Evolutionary conservation across 129 eudicot species (phyloP).

Genomic region (Flaveria sonorensis): DNA sequence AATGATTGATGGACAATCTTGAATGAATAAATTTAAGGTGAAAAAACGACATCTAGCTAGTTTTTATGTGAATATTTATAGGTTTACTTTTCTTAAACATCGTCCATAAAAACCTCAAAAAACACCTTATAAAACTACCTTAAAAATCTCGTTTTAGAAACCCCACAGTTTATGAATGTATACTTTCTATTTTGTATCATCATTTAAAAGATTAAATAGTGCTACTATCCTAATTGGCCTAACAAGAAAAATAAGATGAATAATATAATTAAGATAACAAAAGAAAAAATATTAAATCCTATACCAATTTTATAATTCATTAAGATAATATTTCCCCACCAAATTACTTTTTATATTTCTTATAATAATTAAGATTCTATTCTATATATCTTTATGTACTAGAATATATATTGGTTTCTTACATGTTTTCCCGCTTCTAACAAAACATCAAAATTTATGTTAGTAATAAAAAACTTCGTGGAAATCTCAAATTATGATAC

Average conservation of each 20-base stretch:
- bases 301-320: background rate
- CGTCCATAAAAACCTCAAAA: slow-evolving; percentile 25
- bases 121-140: slow-evolving; percentile 27
- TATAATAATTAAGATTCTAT: background rate
- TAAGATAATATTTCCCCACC: background rate
- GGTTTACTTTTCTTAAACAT: slow-evolving; percentile 17
- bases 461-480: background rate
- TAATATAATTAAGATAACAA: too few species aligned
- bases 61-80: background rate
- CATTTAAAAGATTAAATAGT: background rate
- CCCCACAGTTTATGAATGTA: slow-evolving; percentile 37
- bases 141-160: slow-evolving; percentile 25
- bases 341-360: background rate
- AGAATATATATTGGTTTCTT: background rate
- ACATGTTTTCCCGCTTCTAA: background rate
- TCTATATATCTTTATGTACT: background rate
- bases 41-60: slow-evolving; percentile 8
- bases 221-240: background rate
- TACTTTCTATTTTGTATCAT: slow-evolving; percentile 31
- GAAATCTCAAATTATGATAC: background rate
- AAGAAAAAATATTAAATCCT: background rate
- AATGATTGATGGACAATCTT: background rate
- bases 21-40: slow-evolving; percentile 10
- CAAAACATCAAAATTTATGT: background rate
- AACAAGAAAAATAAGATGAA: background rate